These are phyloP conservation scores for Cordyceps tenuipes DNA, from an alignment of 2,329 filamentous ascomycete genomes.

Conservation along the genomic window DNA sequence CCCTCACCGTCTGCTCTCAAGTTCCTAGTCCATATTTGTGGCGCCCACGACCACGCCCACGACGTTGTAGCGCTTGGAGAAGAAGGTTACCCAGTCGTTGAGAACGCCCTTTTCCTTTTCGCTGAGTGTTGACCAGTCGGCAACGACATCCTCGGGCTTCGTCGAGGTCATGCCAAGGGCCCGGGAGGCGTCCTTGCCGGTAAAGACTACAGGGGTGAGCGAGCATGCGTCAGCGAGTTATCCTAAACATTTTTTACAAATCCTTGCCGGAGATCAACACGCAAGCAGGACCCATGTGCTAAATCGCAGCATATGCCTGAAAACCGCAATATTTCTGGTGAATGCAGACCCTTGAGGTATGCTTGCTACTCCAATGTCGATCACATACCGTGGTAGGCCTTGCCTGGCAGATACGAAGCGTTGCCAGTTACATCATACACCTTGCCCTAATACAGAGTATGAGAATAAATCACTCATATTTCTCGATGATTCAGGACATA, in stretches of 20 bases:
- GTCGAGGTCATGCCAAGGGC: constrained; percentile 81
- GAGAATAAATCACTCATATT: neutral
- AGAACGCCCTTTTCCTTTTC: constrained; percentile 81
- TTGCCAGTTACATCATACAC: constrained; percentile 94
- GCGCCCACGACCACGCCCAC: constrained; percentile 59
- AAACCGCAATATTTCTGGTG: neutral
- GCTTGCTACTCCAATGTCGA: neutral
- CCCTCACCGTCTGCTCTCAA: constrained; percentile 3
- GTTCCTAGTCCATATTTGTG: constrained; percentile 42
- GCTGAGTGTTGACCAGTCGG: constrained; percentile 74
- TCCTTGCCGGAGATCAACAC: neutral
- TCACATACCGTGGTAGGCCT: constrained; percentile 69
- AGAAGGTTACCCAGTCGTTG: constrained; percentile 92
- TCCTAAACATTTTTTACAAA: constrained; percentile 14
- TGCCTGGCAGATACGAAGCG: constrained; percentile 23
- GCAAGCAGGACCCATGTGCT: neutral
- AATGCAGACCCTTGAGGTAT: neutral
- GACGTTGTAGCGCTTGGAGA: constrained; percentile 93
- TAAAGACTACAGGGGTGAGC: constrained; percentile 60
- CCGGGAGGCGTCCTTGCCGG: constrained; percentile 90
- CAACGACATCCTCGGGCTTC: constrained; percentile 70
- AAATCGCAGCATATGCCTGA: neutral
- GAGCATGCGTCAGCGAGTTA: neutral
- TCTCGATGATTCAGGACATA: constrained; percentile 21
- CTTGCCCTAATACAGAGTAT: constrained; percentile 54